Evolutionary conservation across 192 early-diverging fungal genomes (phyloP), one percentile per base, ranked within the genome.

Genomic region (Coemansia sp.): DNA sequence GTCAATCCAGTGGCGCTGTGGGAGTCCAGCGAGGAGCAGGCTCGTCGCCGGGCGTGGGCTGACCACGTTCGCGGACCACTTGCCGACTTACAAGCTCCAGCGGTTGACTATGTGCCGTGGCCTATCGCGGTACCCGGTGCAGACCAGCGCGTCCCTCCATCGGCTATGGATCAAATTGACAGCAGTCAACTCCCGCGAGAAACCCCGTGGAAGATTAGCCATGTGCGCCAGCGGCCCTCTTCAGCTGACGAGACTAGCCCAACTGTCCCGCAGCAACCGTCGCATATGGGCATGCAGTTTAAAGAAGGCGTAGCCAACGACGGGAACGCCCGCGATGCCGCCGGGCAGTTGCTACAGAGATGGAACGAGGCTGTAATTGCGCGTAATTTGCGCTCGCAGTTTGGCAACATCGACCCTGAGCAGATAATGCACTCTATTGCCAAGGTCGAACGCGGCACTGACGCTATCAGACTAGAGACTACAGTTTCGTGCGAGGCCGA

Each of bases 401-500:
- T 76, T 67, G 74, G 72, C 42, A 41, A 60, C 20, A 34, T 71
- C n/a, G 57, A 46, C 15, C 61, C 65, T 6, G 67, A 76, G 1
- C 62, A 74, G 41, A 61, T 74, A 6, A 43, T 68, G 27, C 82
- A 84, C 41, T 79, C 74, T 31, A 55, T 69, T 24, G 49, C 67
- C 6, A 64, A n/a, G 33, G 38, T 73, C 2, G 82, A 84, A 59
- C 68, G 63, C 2, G 82, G 82, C 16, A 84, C 77, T 3, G 82
- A 84, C 51, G 77, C 82, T 3, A 84, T 84, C 29, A 62, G 82
- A 31, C 72, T 84, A 10, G 82, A 84, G 52, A 84, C 82, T 16
- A 84, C 82, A 0, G 77, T 84, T 0, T 84, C 82, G 20, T 84
- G 82, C 59, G 82, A 84, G 44, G 82, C 77, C 3, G 82, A 84